Evolutionary conservation across 2,329 filamentous ascomycete species (phyloP), one percentile per base, ranked within the genome.

Genomic region (Talaromyces atroroseus): DNA sequence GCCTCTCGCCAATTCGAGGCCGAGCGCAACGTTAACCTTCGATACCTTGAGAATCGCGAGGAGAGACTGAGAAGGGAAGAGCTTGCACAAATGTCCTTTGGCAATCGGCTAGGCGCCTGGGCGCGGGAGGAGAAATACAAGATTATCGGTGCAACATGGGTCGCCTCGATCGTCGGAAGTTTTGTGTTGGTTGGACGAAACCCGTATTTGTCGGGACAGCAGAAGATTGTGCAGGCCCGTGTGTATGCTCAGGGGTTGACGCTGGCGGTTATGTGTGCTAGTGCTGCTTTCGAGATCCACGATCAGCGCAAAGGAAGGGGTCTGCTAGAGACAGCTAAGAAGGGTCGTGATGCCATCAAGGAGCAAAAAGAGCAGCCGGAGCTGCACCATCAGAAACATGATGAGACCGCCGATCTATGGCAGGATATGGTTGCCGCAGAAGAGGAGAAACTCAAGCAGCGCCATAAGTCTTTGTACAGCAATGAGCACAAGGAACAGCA

Each of bases 201-300:
- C 71, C 85, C 82, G 62, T 89, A 86, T 69, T 79, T 95, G 48
- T 83, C 81, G 50, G 86, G 84, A 2, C 77, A 82, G 59, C 92
- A 96, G 79, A 96, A 96, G 80, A 77, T 96, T 21, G 92, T 96
- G 16, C 92, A 96, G 80, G 92, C 91, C 23, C 87, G 92, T 82
- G 88, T 96, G 62, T 96, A 96, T 74, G 92, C 92, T 3, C 92
- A 96, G 78, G 90, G 89, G 5, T 77, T 95, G 65, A 95, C 92
- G 5, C 78, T 96, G 48, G 88, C 87, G 61, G 90, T 96, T 52
- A 79, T 96, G 56, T 82, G 95, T 68, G 84, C 89, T 56, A 88
- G 85, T 32, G 90, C 92, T 48, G 88, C 84, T 11, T 88, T 96
- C 65, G 92, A 96, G 83, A 81, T 85, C 44, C 78, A 77, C 54